Evolutionary conservation across 225 moss, liverwort and hornwort species (phyloP).

Genomic region (Climacium dendroides): DNA sequence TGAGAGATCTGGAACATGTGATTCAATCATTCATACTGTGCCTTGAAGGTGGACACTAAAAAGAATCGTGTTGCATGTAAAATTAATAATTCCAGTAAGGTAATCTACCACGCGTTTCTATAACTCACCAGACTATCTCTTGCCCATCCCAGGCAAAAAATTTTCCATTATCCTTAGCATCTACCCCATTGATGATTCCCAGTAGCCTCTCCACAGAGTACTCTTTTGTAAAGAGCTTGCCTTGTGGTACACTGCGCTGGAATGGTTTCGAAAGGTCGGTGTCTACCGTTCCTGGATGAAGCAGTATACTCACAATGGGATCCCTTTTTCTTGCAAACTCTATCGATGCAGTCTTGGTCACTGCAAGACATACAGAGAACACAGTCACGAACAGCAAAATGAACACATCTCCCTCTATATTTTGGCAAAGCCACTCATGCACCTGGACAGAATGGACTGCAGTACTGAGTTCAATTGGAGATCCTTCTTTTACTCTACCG

Average conservation of each 20-base stretch:
- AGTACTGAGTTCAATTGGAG: not conserved
- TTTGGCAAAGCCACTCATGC: too few relatives aligned
- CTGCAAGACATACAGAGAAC: not conserved
- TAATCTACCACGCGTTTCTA: too few relatives aligned
- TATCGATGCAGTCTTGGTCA: constrained; percentile 80
- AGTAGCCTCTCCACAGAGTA: constrained; percentile 71
- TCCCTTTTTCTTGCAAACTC: constrained; percentile 80
- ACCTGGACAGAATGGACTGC: not conserved
- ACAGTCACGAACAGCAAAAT: not conserved
- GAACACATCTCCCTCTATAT: not conserved
- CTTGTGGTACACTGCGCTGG: constrained; percentile 73
- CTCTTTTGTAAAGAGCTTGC: constrained; percentile 71
- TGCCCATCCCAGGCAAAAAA: constrained; percentile 95
- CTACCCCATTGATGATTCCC: constrained; percentile 50
- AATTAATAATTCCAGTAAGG: not conserved
- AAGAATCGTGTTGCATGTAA: not conserved
- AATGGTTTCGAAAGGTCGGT: constrained; percentile 93
- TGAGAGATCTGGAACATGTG: not conserved
- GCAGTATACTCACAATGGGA: constrained; percentile 64
- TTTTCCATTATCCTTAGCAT: constrained; percentile 56
- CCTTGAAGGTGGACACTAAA: too few relatives aligned
- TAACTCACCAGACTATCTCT: constrained; percentile 59
- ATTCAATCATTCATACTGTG: not conserved
- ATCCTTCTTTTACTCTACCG: too few relatives aligned
- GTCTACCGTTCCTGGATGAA: constrained; percentile 94